phyloP scores from a whole-genome alignment of 2,329 filamentous ascomycete genomes.

The Cladophialophora carrionii region DNA sequence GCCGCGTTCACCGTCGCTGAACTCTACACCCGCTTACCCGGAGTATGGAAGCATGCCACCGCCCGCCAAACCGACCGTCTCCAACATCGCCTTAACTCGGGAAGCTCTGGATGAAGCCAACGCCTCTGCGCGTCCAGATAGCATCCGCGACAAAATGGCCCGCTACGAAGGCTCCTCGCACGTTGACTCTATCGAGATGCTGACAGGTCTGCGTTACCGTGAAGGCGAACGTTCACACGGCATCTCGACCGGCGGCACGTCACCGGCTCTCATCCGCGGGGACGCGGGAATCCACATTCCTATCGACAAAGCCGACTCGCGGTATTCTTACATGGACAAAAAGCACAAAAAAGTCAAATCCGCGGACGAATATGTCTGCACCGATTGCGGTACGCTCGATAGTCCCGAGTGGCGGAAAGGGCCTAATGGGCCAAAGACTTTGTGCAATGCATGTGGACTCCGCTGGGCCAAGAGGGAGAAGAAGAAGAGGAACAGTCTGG shows the following conservation, averaged over 20 bases:
- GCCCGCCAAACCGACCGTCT: slow-evolving; percentile 63
- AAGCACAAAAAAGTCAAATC: slow-evolving; percentile 79
- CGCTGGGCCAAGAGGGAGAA: slow-evolving; percentile 75
- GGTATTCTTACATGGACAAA: slow-evolving; percentile 63
- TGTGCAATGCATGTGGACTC: slow-evolving; percentile 94
- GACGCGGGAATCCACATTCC: slow-evolving; percentile 86
- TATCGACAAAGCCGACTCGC: slow-evolving; percentile 68
- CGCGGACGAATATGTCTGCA: slow-evolving; percentile 87
- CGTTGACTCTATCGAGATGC: slow-evolving; percentile 86
- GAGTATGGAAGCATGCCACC: slow-evolving; percentile 62
- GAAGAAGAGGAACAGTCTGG: slow-evolving; percentile 53
- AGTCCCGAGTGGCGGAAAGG: slow-evolving; percentile 97
- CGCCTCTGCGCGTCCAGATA: slow-evolving; percentile 69
- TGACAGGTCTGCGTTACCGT: slow-evolving; percentile 83
- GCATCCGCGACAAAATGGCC: slow-evolving; percentile 81
- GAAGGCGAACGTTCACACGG: slow-evolving; percentile 87
- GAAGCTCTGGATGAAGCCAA: slow-evolving; percentile 77
- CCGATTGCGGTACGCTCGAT: slow-evolving; percentile 91
- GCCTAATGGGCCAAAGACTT: slow-evolving; percentile 85
- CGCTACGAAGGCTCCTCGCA: slow-evolving; percentile 76
- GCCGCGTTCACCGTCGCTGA: slow-evolving; percentile 28
- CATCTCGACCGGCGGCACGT: slow-evolving; percentile 82
- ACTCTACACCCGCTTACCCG: slow-evolving; percentile 25
- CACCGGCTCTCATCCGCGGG: slow-evolving; percentile 78
- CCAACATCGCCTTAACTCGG: slow-evolving; percentile 72